Evolutionary conservation across 148 eudicot species (phyloP), one percentile per base, ranked within the genome.

Genomic region (Chenopodium berlandieri): DNA sequence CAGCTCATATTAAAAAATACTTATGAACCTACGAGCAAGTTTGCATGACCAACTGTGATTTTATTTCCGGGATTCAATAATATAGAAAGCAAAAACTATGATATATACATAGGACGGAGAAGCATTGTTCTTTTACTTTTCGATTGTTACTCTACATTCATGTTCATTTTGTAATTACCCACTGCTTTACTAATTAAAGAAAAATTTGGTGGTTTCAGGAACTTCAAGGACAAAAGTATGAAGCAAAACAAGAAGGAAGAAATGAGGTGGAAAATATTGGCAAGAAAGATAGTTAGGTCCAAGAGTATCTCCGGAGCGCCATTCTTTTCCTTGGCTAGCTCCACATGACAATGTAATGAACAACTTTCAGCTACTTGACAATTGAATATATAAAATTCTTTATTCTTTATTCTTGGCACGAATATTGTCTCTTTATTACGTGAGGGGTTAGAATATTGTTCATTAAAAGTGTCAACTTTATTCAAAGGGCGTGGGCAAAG

Each of bases 271-370:
- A 92, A 85, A 79, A 85, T 94, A 69, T 83, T 96, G 78, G 98
- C 96, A 60, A 94, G 85, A 82, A 96, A 94, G 85, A 92, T 96
- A 64, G 79, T 94, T 76, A 90, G 97, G 84, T 87, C 97, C 1
- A 96, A 89, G 89, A 92, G 95, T 74, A 89, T 96, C 71, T 83
- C 97, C 0, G 99, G 99, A 62, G 91, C 90, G 14, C 99, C 99
- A 31, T 91, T 84, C 88, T 91, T 96, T 82, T 88, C 93, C 14
- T 76, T 87, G 75, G 89, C 82, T 50, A 79, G 31, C 56, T 78
- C 80, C 68, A 84, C 80, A 30, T 83, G 86, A 86, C 84, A 76
- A 34, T 25, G 32, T 8, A 65, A 25, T 27, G 69, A 31, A 65
- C 31, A 25, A 23, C 8, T 65, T 46, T 27, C 48, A 46, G 63